Evolutionary conservation across 305 asterid species (phyloP), one percentile per base, ranked within the genome.

Genomic region (Fraxinus dipetala): DNA sequence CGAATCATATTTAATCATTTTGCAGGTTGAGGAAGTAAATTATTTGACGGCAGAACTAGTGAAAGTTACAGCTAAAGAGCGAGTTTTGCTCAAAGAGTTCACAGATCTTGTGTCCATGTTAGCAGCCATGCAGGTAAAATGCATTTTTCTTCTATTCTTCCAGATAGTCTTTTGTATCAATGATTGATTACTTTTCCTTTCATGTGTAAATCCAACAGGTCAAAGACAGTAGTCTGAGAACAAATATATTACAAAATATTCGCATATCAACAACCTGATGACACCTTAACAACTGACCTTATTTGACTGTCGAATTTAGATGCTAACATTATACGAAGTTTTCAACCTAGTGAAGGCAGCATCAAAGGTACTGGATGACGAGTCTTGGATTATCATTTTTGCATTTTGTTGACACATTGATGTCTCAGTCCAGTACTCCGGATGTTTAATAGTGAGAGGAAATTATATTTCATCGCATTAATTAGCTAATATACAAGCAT

Each of bases 261-360:
- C 91, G 89, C 56, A 88, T 84, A 88, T 72, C 85, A 83, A 83
- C 91, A 86, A 88, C 90, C 85, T 91, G 94, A 93, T 90, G 67
- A 81, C 86, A 87, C 86, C 73, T 45, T 87, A 84, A 89, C 91
- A 86, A 87, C 92, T 89, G 90, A 92, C 87, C 84, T 75, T 82
- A 78, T 80, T 72, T 87, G 83, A 88, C 89, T 77, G 78, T 81
- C 89, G 28, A 80, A 86, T 67, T 84, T 89, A 88, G 89, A 87
- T 89, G 88, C 97, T 92, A 94, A 94, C 98, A 84, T 80, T 82
- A 79, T 77, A 90, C 89, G 40, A 85, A 90, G 85, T 87, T 76
- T 40, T 77, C 67, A 82, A 80, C 85, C 81, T 75, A 36, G 56
- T 80, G 84, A 90, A 83, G 89, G 88, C 88, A 72, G 91, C 84